Evolutionary conservation across 2,329 filamentous ascomycete species (phyloP), one percentile per base, ranked within the genome.

Genomic region (Fusarium sp.): DNA sequence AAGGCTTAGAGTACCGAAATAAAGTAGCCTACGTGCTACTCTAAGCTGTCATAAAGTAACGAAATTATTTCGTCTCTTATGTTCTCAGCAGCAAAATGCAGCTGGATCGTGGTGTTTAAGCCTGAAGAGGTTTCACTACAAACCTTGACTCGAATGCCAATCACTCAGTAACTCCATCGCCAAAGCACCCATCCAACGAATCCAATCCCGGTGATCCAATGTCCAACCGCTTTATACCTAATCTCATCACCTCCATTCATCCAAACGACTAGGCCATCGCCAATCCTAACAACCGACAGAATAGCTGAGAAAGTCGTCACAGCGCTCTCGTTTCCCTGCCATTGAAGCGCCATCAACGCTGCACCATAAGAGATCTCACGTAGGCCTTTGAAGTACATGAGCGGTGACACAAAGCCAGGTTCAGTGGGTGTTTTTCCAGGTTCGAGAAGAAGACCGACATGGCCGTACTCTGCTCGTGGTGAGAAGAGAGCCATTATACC

Each of bases 341-440:
- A 62, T 52, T 80, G 77, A 18, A 81, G 57, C 16, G 63, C 71
- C 25, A 79, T 51, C 50, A 80, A 47, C 0, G 73, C 57, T 3
- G 77, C n/a, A 18, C 79, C 79, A 51, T 77, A 80, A 4, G 70
- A 74, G 6, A 80, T 45, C 59, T 81, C 79, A 5, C 79, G 77
- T 11, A 79, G 70, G 9, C 77, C 78, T 55, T 81, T 80, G 61
- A 80, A 75, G 51, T 78, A 78, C 64, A 81, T 77, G 20, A 80
- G 76, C 3, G 79, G 76, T 24, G 79, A 81, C 10, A 64, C 32
- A 11, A 34, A n/a, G 5, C 66, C 51, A 0, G 8, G 14, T 2
- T 15, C 16, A 6, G 15, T 18, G 11, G 11, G 11, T 14, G 4
- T 8, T 24, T 27, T 25, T 7, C 25, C 8, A 2, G 59, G 30